phyloP scores from a whole-genome alignment of 441 rosid species.

The Pelargonium australe region DNA sequence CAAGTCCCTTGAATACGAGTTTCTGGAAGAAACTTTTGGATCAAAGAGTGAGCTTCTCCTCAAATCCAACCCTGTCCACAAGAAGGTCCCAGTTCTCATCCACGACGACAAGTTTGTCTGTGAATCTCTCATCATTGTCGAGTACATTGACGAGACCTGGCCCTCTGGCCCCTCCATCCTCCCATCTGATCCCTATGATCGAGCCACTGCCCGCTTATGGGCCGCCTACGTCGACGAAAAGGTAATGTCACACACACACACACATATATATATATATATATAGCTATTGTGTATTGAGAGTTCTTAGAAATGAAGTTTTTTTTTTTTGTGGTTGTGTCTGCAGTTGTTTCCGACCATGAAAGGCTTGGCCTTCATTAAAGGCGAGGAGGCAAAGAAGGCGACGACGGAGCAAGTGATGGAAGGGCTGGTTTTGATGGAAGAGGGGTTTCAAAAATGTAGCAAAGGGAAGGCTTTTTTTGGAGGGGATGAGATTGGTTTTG shows the following conservation, averaged over 20 bases:
- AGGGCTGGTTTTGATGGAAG: conserved; percentile 43
- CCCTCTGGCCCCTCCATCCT: conserved; percentile 49
- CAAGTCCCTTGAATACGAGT: conserved; percentile 57
- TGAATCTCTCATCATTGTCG: conserved; percentile 65
- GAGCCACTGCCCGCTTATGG: conserved; percentile 63
- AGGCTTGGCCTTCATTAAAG: conserved; percentile 22
- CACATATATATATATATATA: too few species aligned
- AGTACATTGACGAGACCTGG: conserved; percentile 67
- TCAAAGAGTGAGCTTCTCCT: conserved; percentile 63
- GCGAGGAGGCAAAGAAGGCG: conserved; percentile 43
- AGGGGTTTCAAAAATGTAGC: conserved; percentile 43
- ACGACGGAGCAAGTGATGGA: conserved; percentile 27
- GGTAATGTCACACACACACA: conserved; percentile 20
- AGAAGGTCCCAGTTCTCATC: conserved; percentile 58
- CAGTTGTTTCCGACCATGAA: conserved; percentile 49
- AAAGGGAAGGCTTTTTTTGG: conserved; percentile 63
- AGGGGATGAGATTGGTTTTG: conserved; percentile 55
- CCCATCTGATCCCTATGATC: conserved; percentile 51
- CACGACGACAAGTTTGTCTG: conserved; percentile 50
- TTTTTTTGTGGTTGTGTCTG: background rate
- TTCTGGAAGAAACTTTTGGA: conserved; percentile 42
- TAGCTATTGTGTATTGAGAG: too few species aligned
- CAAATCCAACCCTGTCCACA: conserved; percentile 63
- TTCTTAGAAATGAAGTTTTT: too few species aligned
- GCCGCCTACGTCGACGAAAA: conserved; percentile 58